Evolutionary conservation across 768 basidiomycete genomes (phyloP), one percentile per base, ranked within the genome.

Genomic region (Phanerodontia chrysosporium): DNA sequence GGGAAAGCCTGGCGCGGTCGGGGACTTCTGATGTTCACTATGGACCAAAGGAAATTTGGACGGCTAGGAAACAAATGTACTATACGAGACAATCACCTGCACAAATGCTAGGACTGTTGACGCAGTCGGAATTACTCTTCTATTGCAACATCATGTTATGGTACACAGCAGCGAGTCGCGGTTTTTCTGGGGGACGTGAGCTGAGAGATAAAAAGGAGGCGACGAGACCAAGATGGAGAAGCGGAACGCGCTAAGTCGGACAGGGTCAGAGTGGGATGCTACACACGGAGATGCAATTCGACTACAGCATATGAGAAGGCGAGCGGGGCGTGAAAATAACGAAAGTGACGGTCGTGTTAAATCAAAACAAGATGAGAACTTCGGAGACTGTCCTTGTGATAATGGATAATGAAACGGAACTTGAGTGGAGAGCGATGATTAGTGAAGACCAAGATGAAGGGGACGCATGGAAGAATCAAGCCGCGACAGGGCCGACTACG

Each of bases 1-100:
- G 1, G 90, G 90, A 4, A 79, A 70, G 55, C 70, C 77, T 16
- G 85, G 66, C 21, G 48, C 63, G 2, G 69, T 68, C 13, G 53
- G 45, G n/a, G 65, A 65, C 21, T 62, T 63, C 32, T 55, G 42
- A 36, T 25, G 14, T 24, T 53, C 16, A 42, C 32, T 3, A 42
- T 42, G 52, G 14, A 53, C n/a, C 21, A 16, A 32, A 49, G 7
- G 32, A 14, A 35, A 7, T 35, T 14, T 35, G 32, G 14, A 14
- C 14, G 32, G 32, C n/a, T n/a, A n/a, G n/a, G n/a, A n/a, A n/a
- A n/a, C n/a, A n/a, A n/a, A n/a, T n/a, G n/a, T n/a, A n/a, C 7
- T 35, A 35, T 35, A 14, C 32, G 14, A 7, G 7, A 7, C 32
- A 14, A 7, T 7, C 32, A 7, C 32, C 32, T 7, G 32, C 14